Conservation (phyloP, 1,139 yeast genomes). For the Lizanozyma gosingica region DNA sequence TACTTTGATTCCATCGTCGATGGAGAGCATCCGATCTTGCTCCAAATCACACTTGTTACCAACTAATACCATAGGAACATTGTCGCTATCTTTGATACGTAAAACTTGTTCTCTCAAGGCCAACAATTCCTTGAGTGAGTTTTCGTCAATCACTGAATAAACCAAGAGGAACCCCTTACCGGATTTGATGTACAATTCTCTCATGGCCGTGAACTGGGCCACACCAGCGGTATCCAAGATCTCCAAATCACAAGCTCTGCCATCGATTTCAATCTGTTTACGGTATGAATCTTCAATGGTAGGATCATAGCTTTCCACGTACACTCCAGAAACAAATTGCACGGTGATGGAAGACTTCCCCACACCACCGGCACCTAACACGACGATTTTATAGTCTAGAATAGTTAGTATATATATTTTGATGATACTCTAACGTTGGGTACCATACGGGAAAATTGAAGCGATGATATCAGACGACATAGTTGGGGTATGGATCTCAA, state of each 20-base stretch:
- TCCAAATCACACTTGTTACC: constrained; percentile 84
- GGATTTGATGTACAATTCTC: constrained; percentile 73
- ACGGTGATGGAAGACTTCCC: constrained; percentile 45
- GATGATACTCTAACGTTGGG: constrained; percentile 1
- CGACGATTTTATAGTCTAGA: constrained; percentile 36
- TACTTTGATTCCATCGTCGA: constrained; percentile 73
- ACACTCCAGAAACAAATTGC: constrained; percentile 43
- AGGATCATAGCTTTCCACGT: constrained; percentile 43
- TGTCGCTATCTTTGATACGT: constrained; percentile 73
- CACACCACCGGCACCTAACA: constrained; percentile 46
- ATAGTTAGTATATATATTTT: constrained; percentile 1
- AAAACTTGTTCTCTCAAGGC: constrained; percentile 82
- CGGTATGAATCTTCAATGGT: constrained; percentile 70
- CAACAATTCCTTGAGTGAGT: constrained; percentile 71
- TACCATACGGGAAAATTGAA: too few species aligned
- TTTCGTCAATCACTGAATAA: constrained; percentile 82
- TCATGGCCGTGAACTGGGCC: constrained; percentile 46
- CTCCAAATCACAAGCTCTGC: constrained; percentile 80
- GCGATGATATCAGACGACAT: too few species aligned
- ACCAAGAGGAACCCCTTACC: constrained; percentile 84
- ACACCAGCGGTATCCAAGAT: constrained; percentile 46
- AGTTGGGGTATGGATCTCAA: too few species aligned
- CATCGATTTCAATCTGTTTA: constrained; percentile 86
- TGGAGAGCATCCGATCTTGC: constrained; percentile 64
- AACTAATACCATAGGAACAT: constrained; percentile 78